These are phyloP conservation scores for Eucalyptus urophylla DNA, from an alignment of 345 rosid species.

Conservation along the genomic window DNA sequence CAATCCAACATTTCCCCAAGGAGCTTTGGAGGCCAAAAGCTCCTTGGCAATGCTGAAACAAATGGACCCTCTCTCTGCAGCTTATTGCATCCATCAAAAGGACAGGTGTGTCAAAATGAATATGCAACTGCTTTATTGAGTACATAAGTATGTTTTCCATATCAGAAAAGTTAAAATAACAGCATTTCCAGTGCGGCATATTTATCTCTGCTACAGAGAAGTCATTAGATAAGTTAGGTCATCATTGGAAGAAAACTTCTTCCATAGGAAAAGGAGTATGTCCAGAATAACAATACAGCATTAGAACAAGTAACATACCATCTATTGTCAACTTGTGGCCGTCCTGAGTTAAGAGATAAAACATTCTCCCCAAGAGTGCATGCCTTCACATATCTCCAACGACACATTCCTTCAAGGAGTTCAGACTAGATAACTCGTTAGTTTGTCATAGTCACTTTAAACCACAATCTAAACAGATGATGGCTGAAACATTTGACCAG, in stretches of 20 bases:
- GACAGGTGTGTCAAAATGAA: background rate
- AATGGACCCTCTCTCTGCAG: background rate
- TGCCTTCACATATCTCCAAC: constrained; percentile 56
- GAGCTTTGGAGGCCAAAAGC: too few relatives aligned
- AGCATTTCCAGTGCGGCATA: background rate
- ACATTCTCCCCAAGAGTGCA: constrained; percentile 49
- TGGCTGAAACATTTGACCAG: background rate
- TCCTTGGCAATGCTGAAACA: too few relatives aligned
- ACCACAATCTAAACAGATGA: background rate
- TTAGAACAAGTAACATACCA: constrained; percentile 35
- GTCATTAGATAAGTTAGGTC: background rate
- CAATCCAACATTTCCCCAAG: too few relatives aligned
- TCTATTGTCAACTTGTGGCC: constrained; percentile 61
- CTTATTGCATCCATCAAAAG: background rate
- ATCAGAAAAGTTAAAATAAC: background rate
- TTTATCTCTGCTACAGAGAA: background rate
- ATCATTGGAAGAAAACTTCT: background rate
- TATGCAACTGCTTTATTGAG: background rate
- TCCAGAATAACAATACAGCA: background rate
- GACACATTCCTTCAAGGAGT: constrained; percentile 56
- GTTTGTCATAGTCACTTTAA: background rate
- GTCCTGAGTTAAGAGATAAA: constrained; percentile 47
- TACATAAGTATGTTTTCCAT: background rate
- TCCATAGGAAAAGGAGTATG: background rate
- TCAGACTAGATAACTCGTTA: background rate